Percentiles rank a stretch among this genome's conserved stretches.
These are phyloP conservation scores for Myxozyma mucilagina DNA, from an alignment of 805 yeast species.

Conservation along the genomic window DNA sequence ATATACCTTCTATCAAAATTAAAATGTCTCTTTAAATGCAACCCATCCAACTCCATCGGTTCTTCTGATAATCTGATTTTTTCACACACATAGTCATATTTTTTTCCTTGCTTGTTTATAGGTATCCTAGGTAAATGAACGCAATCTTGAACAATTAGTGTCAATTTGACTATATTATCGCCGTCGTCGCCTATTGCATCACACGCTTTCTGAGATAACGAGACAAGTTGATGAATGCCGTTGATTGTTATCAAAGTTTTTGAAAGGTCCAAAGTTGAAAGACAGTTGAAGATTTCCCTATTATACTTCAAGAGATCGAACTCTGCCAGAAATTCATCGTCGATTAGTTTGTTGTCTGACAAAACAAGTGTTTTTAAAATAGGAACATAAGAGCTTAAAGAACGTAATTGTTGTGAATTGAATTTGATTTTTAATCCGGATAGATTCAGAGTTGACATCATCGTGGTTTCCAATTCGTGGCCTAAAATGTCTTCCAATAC, in stretches of 20 bases:
- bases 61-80: neutral
- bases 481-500: too few species aligned
- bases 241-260: neutral
- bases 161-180: too few species aligned
- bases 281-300: neutral
- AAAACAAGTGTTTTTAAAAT: neutral
- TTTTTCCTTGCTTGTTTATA: neutral
- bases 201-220: neutral
- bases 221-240: neutral
- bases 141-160: too few species aligned
- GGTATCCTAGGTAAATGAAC: neutral
- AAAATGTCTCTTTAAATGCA: neutral
- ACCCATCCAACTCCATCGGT: neutral
- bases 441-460: neutral
- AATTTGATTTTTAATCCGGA: neutral
- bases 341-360: neutral
- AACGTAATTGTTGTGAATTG: neutral
- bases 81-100: neutral
- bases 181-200: too few species aligned
- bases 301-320: neutral
- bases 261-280: neutral
- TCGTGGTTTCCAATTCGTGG: too few species aligned
- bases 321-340: neutral
- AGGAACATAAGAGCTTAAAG: neutral
- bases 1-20: constrained; percentile 12